Evolutionary conservation across 257 asterid species (phyloP).

Genomic region (Lithospermum erythrorhizon): DNA sequence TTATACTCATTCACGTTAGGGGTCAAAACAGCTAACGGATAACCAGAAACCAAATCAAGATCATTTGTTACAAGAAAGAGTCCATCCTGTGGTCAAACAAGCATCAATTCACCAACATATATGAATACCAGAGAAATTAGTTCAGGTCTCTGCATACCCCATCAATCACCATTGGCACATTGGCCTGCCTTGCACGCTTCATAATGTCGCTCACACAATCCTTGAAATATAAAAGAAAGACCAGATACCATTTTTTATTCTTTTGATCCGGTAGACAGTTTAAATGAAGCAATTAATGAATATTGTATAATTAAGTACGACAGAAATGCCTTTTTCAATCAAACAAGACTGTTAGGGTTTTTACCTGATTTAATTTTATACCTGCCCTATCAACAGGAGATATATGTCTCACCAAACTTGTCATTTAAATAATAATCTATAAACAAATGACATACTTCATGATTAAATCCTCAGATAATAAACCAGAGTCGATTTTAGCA

Average conservation of each 20-base stretch:
- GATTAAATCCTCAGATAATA: neutral
- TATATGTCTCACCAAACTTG: neutral
- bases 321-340: neutral
- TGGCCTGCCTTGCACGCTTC: slow-evolving; percentile 72
- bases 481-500: neutral
- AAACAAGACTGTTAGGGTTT: neutral
- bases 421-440: too few relatives aligned
- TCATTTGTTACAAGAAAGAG: slow-evolving; percentile 75
- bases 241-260: neutral
- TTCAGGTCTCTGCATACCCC: slow-evolving; percentile 50
- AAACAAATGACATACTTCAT: neutral
- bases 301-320: neutral
- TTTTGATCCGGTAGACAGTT: neutral
- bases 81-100: slow-evolving; percentile 58
- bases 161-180: slow-evolving; percentile 85
- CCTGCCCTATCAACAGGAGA: too few relatives aligned
- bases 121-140: slow-evolving; percentile 4
- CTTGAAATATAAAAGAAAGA: slow-evolving; percentile 28
- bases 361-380: too few relatives aligned
- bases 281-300: neutral
- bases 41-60: slow-evolving; percentile 67
- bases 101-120: neutral
- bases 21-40: slow-evolving; percentile 88
- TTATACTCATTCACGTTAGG: slow-evolving; percentile 90
- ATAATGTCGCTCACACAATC: slow-evolving; percentile 84